A percentile compares a stretch with the other conserved stretches of the same genome.
These are phyloP conservation scores for Pseudogymnoascus sp. DNA, from an alignment of 2,329 filamentous ascomycete genomes.

Conservation along the genomic window DNA sequence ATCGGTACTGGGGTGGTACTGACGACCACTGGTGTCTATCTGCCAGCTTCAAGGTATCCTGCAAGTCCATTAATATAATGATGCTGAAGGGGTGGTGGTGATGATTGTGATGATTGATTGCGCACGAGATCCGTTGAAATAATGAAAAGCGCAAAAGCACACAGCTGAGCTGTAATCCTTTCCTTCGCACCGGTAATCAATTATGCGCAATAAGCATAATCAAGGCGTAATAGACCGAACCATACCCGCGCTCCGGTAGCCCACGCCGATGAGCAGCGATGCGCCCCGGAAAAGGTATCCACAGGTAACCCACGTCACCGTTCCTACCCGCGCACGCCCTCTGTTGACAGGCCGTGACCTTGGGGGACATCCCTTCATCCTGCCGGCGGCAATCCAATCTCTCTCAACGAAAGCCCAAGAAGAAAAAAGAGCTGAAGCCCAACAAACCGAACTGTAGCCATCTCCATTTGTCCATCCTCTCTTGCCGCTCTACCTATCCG, in stretches of 20 bases:
- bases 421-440: neutral
- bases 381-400: neutral
- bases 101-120: neutral
- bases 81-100: neutral
- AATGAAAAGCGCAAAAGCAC: neutral
- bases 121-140: too few relatives aligned
- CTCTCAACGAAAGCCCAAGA: neutral
- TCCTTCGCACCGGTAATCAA: neutral
- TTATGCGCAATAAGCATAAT: neutral
- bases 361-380: neutral
- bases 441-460: neutral
- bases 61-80: neutral
- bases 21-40: neutral
- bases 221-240: neutral
- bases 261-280: neutral
- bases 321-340: neutral
- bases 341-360: constrained; percentile 5
- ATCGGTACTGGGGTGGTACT: constrained; percentile 9
- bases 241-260: neutral
- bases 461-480: neutral
- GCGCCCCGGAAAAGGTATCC: neutral
- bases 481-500: neutral
- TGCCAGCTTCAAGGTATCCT: neutral
- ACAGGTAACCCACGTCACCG: neutral
- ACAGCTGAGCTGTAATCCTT: neutral